These are phyloP conservation scores for Penicillium malachiteum DNA, from an alignment of 495 filamentous ascomycete genomes.

Conservation along the genomic window DNA sequence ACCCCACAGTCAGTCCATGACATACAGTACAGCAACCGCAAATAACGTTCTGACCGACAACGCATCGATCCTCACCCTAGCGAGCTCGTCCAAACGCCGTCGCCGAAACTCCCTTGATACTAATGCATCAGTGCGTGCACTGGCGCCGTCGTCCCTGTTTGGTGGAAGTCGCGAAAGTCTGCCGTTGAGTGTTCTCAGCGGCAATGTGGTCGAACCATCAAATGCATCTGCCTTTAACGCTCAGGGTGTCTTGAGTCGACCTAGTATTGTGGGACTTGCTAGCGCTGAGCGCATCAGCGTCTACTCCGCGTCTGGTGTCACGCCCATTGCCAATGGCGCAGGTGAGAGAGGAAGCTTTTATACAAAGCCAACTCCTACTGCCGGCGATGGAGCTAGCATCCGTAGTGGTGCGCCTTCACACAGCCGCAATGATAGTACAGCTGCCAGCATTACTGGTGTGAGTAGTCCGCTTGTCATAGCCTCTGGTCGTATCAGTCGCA, in stretches of 20 bases:
- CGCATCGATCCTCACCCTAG: conserved; percentile 93
- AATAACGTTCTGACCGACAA: conserved; percentile 93
- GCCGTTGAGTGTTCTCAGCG: conserved; percentile 83
- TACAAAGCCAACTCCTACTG: conserved; percentile 56
- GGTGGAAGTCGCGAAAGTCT: conserved; percentile 86
- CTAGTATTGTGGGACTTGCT: conserved; percentile 60
- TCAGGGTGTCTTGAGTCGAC: conserved; percentile 43
- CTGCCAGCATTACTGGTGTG: conserved; percentile 66
- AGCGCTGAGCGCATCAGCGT: conserved; percentile 80
- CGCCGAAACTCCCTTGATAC: conserved; percentile 91
- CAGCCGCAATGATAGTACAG: conserved; percentile 76
- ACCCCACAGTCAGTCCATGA: conserved; percentile 68
- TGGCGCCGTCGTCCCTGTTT: conserved; percentile 89
- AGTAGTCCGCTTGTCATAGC: conserved; percentile 57
- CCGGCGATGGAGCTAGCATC: conserved; percentile 74
- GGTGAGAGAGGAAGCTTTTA: conserved; percentile 84
- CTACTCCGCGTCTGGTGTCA: conserved; percentile 75
- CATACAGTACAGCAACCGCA: conserved; percentile 85
- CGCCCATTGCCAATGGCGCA: conserved; percentile 48
- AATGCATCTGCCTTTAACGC: conserved; percentile 53
- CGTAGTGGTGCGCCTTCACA: conserved; percentile 76
- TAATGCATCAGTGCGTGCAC: conserved; percentile 88
- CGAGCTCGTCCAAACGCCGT: conserved; percentile 87
- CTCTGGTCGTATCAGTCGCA: conserved; percentile 54
- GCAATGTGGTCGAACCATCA: conserved; percentile 61